A percentile compares a stretch with the other conserved stretches of the same genome.
Conservation (phyloP, 179 eudicot species). For the Nepenthes alata region DNA sequence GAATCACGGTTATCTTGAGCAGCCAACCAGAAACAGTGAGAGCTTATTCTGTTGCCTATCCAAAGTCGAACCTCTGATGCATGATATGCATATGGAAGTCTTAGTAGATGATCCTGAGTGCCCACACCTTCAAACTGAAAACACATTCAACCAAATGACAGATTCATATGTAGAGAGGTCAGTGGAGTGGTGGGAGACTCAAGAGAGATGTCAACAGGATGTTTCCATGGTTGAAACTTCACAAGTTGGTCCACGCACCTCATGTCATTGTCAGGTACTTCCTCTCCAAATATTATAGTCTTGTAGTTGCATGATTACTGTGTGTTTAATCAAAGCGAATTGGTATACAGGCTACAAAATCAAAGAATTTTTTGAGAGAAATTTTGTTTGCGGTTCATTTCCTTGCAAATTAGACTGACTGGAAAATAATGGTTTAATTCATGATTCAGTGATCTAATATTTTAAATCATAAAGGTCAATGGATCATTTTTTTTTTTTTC, state of each 20-base stretch:
- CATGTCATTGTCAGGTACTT: slow-evolving; percentile 89
- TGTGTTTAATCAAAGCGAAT: not conserved
- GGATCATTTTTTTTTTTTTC: no score
- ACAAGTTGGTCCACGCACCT: slow-evolving; percentile 79
- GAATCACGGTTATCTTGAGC: slow-evolving; percentile 24
- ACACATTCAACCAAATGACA: slow-evolving; percentile 15
- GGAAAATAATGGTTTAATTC: no score
- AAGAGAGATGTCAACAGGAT: slow-evolving; percentile 57
- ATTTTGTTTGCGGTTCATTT: no score
- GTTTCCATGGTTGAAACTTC: slow-evolving; percentile 54
- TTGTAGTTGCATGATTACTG: not conserved
- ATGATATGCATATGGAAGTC: slow-evolving; percentile 44
- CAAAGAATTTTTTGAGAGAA: no score
- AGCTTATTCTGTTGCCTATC: slow-evolving; percentile 38
- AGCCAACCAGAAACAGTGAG: slow-evolving; percentile 27
- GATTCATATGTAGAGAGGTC: slow-evolving; percentile 21
- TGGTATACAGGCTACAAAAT: not conserved
- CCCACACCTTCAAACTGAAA: slow-evolving; percentile 14
- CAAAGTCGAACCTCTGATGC: slow-evolving; percentile 35
- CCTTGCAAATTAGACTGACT: no score
- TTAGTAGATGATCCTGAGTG: slow-evolving; percentile 35
- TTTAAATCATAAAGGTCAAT: no score
- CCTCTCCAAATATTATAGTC: not conserved
- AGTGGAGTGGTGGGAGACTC: slow-evolving; percentile 85
- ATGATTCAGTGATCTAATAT: no score